Conservation (phyloP, 441 rosid species). For the Erysimum pusillum region DNA sequence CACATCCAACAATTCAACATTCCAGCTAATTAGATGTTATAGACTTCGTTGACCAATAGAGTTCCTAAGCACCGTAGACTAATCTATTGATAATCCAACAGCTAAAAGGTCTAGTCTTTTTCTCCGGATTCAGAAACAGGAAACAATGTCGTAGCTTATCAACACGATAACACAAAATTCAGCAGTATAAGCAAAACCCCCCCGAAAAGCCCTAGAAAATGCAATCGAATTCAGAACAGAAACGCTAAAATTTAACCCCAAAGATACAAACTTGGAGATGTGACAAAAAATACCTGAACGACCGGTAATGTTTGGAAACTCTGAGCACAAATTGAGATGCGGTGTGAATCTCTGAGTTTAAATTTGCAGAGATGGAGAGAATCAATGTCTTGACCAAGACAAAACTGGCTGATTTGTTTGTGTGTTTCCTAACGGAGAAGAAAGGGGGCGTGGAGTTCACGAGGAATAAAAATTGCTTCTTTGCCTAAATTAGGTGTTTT, state of each 20-base stretch:
- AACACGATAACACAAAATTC: slow-evolving; percentile 6
- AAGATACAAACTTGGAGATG: slow-evolving; percentile 33
- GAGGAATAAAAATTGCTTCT: slow-evolving; percentile 38
- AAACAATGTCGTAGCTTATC: slow-evolving; percentile 35
- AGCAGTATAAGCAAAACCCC: neutral
- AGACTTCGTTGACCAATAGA: neutral
- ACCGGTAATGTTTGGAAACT: neutral
- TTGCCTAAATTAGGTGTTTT: slow-evolving; percentile 17
- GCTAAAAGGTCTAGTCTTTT: slow-evolving; percentile 36
- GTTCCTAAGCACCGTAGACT: too few relatives aligned
- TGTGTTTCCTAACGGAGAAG: slow-evolving; percentile 33
- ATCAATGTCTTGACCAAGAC: slow-evolving; percentile 35
- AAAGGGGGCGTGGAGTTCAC: slow-evolving; percentile 38
- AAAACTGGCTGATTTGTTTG: slow-evolving; percentile 33
- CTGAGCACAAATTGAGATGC: slow-evolving; percentile 24
- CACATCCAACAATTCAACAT: slow-evolving; percentile 29
- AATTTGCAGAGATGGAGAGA: slow-evolving; percentile 27
- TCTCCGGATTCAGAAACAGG: slow-evolving; percentile 29
- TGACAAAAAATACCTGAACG: slow-evolving; percentile 18
- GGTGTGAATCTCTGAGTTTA: slow-evolving; percentile 25
- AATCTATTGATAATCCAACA: neutral
- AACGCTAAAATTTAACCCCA: slow-evolving; percentile 4
- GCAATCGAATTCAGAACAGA: slow-evolving; percentile 17
- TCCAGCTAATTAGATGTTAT: neutral
- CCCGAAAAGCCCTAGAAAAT: slow-evolving; percentile 18